These are phyloP conservation scores for Colletotrichum siamense DNA, from an alignment of 2,329 filamentous ascomycete genomes.

Conservation along the genomic window DNA sequence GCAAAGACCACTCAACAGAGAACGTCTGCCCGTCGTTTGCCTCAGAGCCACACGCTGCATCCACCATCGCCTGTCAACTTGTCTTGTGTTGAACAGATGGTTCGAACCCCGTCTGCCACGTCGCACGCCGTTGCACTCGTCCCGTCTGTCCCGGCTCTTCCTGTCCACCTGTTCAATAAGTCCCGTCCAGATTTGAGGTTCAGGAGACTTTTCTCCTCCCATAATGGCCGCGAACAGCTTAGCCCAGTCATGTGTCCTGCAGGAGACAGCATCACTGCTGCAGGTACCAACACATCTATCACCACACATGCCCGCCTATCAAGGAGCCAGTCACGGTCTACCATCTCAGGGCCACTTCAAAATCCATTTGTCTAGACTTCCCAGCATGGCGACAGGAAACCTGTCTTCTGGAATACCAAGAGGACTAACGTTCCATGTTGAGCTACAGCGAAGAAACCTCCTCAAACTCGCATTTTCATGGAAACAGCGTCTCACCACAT, in stretches of 20 bases:
- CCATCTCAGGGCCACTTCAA: not conserved
- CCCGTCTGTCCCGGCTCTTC: not conserved
- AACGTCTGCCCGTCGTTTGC: not conserved
- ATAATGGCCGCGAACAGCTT: not conserved
- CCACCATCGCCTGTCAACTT: not conserved
- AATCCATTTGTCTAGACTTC: not conserved
- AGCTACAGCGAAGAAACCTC: not conserved
- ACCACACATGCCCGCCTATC: not conserved
- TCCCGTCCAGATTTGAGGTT: not conserved
- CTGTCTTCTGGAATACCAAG: not conserved
- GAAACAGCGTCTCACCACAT: not conserved
- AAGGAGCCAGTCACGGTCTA: not conserved
- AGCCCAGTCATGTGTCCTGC: slow-evolving; percentile 11
- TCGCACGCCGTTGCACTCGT: not conserved
- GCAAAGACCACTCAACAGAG: not conserved
- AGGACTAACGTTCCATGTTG: not conserved
- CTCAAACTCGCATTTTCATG: not conserved
- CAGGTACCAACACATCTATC: not conserved
- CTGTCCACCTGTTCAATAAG: not conserved
- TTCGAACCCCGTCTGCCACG: slow-evolving; percentile 9
- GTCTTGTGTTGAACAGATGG: not conserved
- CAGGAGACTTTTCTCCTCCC: not conserved
- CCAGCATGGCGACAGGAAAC: not conserved
- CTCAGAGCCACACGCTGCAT: not conserved
- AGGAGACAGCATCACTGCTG: slow-evolving; percentile 12